Percentiles rank a stretch among this genome's conserved stretches.
These are phyloP conservation scores for Psilocybe sp. DNA, from an alignment of 768 basidiomycete species.

Conservation along the genomic window DNA sequence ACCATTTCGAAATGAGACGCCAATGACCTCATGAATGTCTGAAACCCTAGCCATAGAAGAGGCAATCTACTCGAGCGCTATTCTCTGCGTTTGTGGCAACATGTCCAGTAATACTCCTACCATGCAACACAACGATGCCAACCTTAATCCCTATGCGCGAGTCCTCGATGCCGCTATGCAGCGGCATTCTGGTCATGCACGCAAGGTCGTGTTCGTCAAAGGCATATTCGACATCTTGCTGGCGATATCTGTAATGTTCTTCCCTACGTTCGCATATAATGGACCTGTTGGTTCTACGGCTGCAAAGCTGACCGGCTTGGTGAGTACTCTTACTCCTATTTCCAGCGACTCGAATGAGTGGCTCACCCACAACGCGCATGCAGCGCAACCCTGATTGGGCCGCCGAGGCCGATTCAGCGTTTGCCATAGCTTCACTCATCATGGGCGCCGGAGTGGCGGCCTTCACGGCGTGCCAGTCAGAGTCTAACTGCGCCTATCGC, in stretches of 20 bases:
- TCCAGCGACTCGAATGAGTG: no score
- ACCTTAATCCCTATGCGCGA: no score
- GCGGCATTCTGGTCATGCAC: slow-evolving; percentile 6
- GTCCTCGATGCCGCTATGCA: not conserved
- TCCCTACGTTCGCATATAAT: slow-evolving; percentile 18
- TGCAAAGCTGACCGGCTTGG: slow-evolving; percentile 16
- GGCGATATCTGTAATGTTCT: slow-evolving; percentile 16
- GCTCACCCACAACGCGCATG: no score
- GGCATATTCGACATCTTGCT: slow-evolving; percentile 19
- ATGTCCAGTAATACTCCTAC: no score
- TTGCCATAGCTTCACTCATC: slow-evolving; percentile 16
- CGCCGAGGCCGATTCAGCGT: not conserved
- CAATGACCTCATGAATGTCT: no score
- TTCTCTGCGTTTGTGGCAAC: no score
- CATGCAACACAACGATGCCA: no score
- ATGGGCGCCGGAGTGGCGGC: slow-evolving; percentile 21
- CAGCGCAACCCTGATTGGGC: no score
- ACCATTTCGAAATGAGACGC: no score
- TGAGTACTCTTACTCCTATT: slow-evolving; percentile 5
- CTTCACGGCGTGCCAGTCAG: slow-evolving; percentile 19
- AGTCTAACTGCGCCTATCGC: slow-evolving; percentile 19
- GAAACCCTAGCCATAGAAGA: no score
- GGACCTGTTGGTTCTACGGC: slow-evolving; percentile 12
- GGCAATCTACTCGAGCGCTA: no score
- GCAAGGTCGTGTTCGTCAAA: slow-evolving; percentile 17